Base-by-base conservation (phyloP, 768 basidiomycete species). In the Trametes punicea region DNA sequence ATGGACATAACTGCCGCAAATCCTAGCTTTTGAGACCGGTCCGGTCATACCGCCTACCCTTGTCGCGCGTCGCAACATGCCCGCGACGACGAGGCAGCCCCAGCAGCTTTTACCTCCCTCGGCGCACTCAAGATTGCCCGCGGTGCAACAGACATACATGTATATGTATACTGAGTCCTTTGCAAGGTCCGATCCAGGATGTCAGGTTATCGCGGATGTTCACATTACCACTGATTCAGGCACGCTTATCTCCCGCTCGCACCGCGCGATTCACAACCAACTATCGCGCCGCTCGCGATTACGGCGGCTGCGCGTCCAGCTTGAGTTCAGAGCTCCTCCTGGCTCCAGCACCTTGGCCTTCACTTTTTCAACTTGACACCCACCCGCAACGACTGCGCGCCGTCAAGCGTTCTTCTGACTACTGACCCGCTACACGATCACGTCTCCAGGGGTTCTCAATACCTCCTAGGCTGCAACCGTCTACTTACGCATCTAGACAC, bases 381-480 rank as follows among this genome's bases (percentile, higher is more conserved):
- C 39, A 16, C 16, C 21, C n/a, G 21, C 34, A 8, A 8, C 41
- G 31, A 38, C 30, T 38, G n/a, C n/a, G n/a, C n/a, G 36, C 18
- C 36, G 36, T 18, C 2, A 38, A 18, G 36, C 36, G 36, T 4
- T 16, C 2, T 38, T 38, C 36, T 31, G 9, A 45, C 40, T 8
- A 44, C 41, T n/a, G n/a, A n/a, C n/a, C n/a, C n/a, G n/a, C n/a
- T 58, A 58, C 51, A 61, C 52, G 56, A 51, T 59, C 64, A 55
- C 34, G 13, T 36, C 34, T 7, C 34, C 13, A 36, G n/a, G 34
- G 13, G 13, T 4, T 36, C 34, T 36, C n/a, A n/a, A 36, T 13
- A 36, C 6, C 13, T 15, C 34, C n/a, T n/a, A n/a, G n/a, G 34
- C 34, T 16, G 34, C 15, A 6, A 31, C 31, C 6, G 34, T 36